Evolutionary conservation across 306 rosid species (phyloP), one percentile per base, ranked within the genome.

Genomic region (Pyrus betulifolia): DNA sequence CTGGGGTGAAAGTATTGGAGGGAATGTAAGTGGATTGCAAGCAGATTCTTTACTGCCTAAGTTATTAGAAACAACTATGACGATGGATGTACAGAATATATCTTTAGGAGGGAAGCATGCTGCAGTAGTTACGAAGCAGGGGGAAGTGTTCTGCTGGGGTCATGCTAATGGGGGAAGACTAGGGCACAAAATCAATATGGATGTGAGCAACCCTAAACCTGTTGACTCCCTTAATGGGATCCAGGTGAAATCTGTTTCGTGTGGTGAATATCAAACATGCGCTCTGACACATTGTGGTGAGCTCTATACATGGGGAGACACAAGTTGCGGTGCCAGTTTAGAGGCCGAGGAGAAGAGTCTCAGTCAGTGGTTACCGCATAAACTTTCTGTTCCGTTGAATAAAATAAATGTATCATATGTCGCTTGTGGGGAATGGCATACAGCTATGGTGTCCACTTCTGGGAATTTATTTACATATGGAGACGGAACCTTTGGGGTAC

Each of bases 391-490:
- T 58, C 85, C 90, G 44, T 72, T 93, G 66, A 91, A 88, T 51
- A 88, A 91, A 23, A 54, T 93, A 59, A 67, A 25, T 46, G 77
- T 93, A 71, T 80, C 88, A 14, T 78, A 69, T 65, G 77, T 93
- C 67, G 74, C 95, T 79, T 93, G 98, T 86, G 98, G 98, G 14
- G 98, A 91, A 81, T 93, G 96, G 98, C 98, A 93, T 79, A 85
- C 89, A 0, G 95, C 98, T 0, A 75, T 91, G 66, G 88, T 91
- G 25, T 87, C 98, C 28, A 77, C 85, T 25, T 88, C 93, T 6
- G 95, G 96, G 57, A 67, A 77, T 79, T 75, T 93, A 61, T 91
- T 88, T 70, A 93, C 95, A 8, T 93, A 87, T 59, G 98, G 98
- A 76, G 98, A 93, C 61, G 98, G 98, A 69, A 89, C 93, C 22